Evolutionary conservation across 1,284 basidiomycete species (phyloP).

Genomic region (Ustilago tritici): DNA sequence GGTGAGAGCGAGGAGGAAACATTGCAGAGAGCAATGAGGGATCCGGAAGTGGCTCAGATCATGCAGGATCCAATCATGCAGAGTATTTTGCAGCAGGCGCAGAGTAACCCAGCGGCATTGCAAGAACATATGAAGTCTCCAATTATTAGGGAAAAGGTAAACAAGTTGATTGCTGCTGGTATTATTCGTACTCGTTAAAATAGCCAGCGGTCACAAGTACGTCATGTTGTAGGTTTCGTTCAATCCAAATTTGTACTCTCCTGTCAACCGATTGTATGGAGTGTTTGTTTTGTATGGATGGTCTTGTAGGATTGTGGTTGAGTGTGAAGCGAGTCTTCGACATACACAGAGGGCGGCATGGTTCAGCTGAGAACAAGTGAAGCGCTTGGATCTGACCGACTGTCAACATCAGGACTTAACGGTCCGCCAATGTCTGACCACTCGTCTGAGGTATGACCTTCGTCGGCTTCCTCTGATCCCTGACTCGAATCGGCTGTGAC

Average conservation of each 20-base stretch:
- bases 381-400: conserved; percentile 6
- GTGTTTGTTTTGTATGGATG: neutral
- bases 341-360: neutral
- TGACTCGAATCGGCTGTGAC: neutral
- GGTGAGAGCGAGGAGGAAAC: conserved; percentile 93
- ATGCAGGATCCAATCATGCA: conserved; percentile 72
- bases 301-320: neutral
- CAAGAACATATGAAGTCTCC: conserved; percentile 96
- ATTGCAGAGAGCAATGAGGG: conserved; percentile 91
- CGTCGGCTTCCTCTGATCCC: conserved; percentile 4
- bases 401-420: conserved; percentile 16
- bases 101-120: conserved; percentile 86
- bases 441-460: conserved; percentile 43
- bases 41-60: conserved; percentile 88
- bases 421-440: conserved; percentile 56
- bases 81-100: conserved; percentile 93
- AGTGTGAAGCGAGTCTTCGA: neutral
- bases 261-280: neutral
- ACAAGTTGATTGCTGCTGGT: conserved; percentile 92
- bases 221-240: neutral
- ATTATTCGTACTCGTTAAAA: conserved; percentile 75
- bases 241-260: neutral
- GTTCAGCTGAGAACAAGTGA: conserved; percentile 18
- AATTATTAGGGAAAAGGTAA: conserved; percentile 82
- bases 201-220: neutral